These are phyloP conservation scores for Ceratocystis albifundus DNA, from an alignment of 2,329 filamentous ascomycete species.

Conservation along the genomic window DNA sequence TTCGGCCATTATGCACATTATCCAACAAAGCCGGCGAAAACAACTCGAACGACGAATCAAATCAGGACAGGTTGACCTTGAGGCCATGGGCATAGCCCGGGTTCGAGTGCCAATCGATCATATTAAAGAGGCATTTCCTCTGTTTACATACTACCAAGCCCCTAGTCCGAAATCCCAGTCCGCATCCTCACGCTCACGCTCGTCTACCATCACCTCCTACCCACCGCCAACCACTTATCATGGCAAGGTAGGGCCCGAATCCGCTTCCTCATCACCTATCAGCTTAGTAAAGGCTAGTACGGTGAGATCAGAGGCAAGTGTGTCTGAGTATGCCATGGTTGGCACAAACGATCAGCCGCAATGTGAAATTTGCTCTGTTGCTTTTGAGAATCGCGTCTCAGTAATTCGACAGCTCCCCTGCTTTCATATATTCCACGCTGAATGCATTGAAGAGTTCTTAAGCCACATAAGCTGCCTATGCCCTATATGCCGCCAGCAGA, in stretches of 20 bases:
- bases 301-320: not conserved
- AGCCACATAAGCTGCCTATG: conserved; percentile 71
- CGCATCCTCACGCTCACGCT: conserved; percentile 1
- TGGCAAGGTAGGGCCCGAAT: conserved; percentile 5
- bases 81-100: conserved; percentile 72
- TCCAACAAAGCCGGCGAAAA: conserved; percentile 60
- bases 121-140: conserved; percentile 56
- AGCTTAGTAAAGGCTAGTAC: conserved; percentile 25
- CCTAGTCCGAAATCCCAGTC: conserved; percentile 32
- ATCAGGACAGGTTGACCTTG: conserved; percentile 71
- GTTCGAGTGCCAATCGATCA: conserved; percentile 62
- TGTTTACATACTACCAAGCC: conserved; percentile 62
- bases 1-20: conserved; percentile 61
- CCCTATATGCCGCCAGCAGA: conserved; percentile 77
- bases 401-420: conserved; percentile 79
- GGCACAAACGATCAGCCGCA: conserved; percentile 60
- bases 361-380: conserved; percentile 83
- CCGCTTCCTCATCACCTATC: conserved; percentile 26
- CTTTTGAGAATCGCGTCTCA: conserved; percentile 57
- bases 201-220: not conserved
- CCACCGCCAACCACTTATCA: not conserved
- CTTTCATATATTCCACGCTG: conserved; percentile 83
- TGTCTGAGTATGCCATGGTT: conserved; percentile 24
- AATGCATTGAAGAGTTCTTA: conserved; percentile 82
- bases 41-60: conserved; percentile 58